Conservation (phyloP, 2,329 filamentous ascomycete genomes). For the Pseudogymnoascus sp. region DNA sequence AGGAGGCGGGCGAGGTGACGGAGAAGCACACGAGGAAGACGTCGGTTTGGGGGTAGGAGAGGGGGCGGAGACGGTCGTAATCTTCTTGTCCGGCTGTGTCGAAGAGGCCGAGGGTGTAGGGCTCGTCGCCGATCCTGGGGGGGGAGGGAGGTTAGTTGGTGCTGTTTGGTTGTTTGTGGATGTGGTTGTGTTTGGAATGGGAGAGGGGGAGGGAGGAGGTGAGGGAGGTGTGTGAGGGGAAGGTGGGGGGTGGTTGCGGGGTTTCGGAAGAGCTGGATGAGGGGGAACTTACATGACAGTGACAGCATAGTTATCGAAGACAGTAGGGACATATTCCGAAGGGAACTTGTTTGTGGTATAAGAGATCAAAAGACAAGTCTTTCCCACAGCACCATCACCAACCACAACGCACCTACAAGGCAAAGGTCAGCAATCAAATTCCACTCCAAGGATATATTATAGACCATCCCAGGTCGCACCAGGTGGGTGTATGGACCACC, state of each 20-base stretch:
- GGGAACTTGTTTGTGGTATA: slow-evolving; percentile 99
- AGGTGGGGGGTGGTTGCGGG: slow-evolving; percentile 6
- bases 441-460: no score
- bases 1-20: slow-evolving; percentile 92
- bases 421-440: slow-evolving; percentile 17
- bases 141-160: slow-evolving; percentile 13
- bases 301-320: slow-evolving; percentile 99
- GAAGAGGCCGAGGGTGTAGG: slow-evolving; percentile 93
- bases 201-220: neutral
- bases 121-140: slow-evolving; percentile 93
- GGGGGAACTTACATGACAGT: slow-evolving; percentile 83
- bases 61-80: slow-evolving; percentile 92
- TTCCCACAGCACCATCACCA: slow-evolving; percentile 97
- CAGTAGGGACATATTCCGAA: slow-evolving; percentile 98
- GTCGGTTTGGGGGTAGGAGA: slow-evolving; percentile 97
- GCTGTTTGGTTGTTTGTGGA: slow-evolving; percentile 3
- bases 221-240: slow-evolving; percentile 1
- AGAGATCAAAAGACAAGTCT: slow-evolving; percentile 97
- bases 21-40: slow-evolving; percentile 99
- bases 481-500: no score
- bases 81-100: slow-evolving; percentile 99
- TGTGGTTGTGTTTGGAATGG: neutral
- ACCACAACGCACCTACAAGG: slow-evolving; percentile 85
- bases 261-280: neutral
- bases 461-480: neutral